phyloP scores from a whole-genome alignment of 805 yeast genomes.

The Ogataea paraovalis region DNA sequence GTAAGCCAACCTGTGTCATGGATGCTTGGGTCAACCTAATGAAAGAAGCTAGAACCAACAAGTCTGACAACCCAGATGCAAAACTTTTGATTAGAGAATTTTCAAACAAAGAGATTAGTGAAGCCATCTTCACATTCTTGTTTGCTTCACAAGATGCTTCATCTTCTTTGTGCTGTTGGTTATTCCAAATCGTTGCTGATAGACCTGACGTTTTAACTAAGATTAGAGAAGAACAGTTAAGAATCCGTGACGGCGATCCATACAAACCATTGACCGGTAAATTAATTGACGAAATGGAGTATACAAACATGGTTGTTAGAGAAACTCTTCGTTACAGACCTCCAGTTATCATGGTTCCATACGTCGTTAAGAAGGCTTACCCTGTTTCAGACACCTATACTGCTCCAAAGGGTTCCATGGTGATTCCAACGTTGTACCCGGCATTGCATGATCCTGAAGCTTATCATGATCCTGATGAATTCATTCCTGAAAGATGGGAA shows the following conservation, averaged over 20 bases:
- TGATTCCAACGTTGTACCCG: constrained; percentile 93
- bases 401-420: constrained; percentile 96
- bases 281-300: constrained; percentile 79
- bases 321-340: constrained; percentile 94
- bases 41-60: constrained; percentile 60
- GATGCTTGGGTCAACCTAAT: constrained; percentile 91
- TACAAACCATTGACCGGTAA: constrained; percentile 57
- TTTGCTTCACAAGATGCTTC: constrained; percentile 99
- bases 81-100: constrained; percentile 74
- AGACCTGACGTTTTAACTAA: constrained; percentile 86
- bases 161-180: constrained; percentile 95
- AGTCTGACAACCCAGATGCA: constrained; percentile 47
- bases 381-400: constrained; percentile 80
- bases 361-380: constrained; percentile 82
- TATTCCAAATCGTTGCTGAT: constrained; percentile 93
- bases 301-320: constrained; percentile 86
- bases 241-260: constrained; percentile 77
- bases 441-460: constrained; percentile 97
- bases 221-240: constrained; percentile 87
- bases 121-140: constrained; percentile 92
- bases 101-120: constrained; percentile 87
- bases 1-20: constrained; percentile 82
- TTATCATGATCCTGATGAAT: constrained; percentile 89
- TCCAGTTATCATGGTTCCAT: constrained; percentile 97
- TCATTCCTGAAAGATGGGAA: constrained; percentile 94